phyloP scores from a whole-genome alignment of 805 yeast species.

The Blastobotrys terrestris region DNA sequence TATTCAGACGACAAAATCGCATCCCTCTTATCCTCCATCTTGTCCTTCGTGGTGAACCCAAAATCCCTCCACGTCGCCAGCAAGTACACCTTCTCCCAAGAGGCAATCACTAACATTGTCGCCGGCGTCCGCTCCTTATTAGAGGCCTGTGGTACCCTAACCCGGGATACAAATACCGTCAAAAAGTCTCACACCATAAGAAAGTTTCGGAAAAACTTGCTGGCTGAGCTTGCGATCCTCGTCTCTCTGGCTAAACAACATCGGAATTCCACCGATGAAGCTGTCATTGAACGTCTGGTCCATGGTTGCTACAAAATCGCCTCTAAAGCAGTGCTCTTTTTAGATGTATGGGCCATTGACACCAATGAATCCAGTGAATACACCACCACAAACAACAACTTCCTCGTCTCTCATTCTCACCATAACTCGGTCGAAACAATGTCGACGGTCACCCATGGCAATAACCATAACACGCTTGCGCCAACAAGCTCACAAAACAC shows the following conservation, averaged over 20 bases:
- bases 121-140: conserved; percentile 34
- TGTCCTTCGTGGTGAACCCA: conserved; percentile 31
- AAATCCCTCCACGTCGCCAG: conserved; percentile 22
- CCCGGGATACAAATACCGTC: conserved; percentile 30
- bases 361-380: conserved; percentile 8
- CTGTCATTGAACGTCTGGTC: conserved; percentile 28
- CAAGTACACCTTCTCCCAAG: conserved; percentile 29
- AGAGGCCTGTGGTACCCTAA: conserved; percentile 30
- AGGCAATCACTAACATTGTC: conserved; percentile 33
- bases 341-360: conserved; percentile 27
- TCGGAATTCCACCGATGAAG: conserved; percentile 26
- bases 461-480: background rate
- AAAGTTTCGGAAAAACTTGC: conserved; percentile 31
- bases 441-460: background rate
- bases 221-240: conserved; percentile 35
- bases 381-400: background rate
- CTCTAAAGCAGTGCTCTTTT: conserved; percentile 28
- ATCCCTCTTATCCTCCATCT: conserved; percentile 33
- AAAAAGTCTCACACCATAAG: conserved; percentile 26
- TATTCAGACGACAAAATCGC: conserved; percentile 31
- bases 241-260: conserved; percentile 33
- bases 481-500: background rate
- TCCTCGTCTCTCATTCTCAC: background rate
- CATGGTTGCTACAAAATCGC: conserved; percentile 29
- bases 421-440: background rate